Evolutionary conservation across 2,329 filamentous ascomycete species (phyloP).

Genomic region (Nannizziopsis barbatae): DNA sequence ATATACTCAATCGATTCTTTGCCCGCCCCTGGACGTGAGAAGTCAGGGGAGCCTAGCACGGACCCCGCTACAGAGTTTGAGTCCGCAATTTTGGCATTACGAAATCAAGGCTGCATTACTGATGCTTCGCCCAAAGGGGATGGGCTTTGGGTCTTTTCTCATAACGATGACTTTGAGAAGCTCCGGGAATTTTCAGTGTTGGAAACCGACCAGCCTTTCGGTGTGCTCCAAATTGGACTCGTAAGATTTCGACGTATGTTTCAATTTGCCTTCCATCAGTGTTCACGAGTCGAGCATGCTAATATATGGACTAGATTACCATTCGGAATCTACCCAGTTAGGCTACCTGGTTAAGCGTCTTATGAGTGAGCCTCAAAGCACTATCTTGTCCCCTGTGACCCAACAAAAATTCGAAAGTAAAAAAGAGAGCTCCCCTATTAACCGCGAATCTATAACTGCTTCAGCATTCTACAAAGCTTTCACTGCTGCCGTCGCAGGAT

Average conservation of each 20-base stretch:
- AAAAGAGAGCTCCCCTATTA: constrained; percentile 2
- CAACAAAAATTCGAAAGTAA: constrained; percentile 4
- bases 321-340: constrained; percentile 5
- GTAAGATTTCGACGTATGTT: constrained; percentile 9
- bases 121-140: constrained; percentile 29
- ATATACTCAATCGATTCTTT: constrained; percentile 17
- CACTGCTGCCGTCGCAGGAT: constrained; percentile 30
- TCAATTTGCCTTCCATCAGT: background rate
- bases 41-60: background rate
- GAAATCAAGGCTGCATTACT: constrained; percentile 29
- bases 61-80: constrained; percentile 24
- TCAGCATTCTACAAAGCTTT: constrained; percentile 31
- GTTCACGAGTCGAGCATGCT: background rate
- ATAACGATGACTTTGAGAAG: constrained; percentile 29
- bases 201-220: constrained; percentile 1
- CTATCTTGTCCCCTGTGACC: constrained; percentile 1
- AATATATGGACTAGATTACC: constrained; percentile 2
- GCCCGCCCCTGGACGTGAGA: constrained; percentile 14
- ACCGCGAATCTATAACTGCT: constrained; percentile 11
- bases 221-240: constrained; percentile 3
- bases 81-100: constrained; percentile 28
- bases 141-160: constrained; percentile 33
- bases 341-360: constrained; percentile 10
- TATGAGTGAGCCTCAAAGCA: constrained; percentile 8
- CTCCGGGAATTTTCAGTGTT: constrained; percentile 21